phyloP scores from a whole-genome alignment of 169 alveolate species.

The Eimeria sp. region DNA sequence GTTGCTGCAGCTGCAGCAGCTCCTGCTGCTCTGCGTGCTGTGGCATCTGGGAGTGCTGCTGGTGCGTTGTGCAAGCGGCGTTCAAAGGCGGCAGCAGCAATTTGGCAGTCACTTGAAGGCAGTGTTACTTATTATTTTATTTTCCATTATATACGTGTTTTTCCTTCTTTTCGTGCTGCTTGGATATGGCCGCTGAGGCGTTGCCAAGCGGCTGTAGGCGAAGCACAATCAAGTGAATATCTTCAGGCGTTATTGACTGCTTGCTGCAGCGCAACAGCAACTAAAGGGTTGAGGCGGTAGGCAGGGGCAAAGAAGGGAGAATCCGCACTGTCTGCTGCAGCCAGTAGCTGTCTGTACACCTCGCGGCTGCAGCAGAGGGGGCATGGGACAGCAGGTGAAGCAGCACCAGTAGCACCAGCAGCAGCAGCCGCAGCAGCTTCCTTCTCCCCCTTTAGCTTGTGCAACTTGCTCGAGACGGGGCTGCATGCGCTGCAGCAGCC shows the following conservation, averaged over 20 bases:
- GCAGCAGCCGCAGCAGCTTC: slow-evolving; percentile 8
- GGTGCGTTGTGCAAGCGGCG: too few species aligned
- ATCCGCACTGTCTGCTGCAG: not conserved
- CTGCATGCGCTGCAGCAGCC: not conserved
- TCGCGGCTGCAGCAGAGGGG: slow-evolving; percentile 1
- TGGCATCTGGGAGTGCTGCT: not conserved
- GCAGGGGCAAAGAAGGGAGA: not conserved
- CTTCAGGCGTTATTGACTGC: not conserved
- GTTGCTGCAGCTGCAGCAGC: not conserved
- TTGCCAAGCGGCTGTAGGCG: not conserved
- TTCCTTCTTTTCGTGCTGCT: too few species aligned
- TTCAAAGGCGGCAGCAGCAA: too few species aligned
- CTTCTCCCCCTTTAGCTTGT: not conserved
- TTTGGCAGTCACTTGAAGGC: too few species aligned
- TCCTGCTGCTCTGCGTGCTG: not conserved
- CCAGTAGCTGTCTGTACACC: slow-evolving; percentile 27
- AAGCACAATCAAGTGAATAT: too few species aligned
- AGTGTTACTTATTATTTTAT: too few species aligned
- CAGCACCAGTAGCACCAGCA: not conserved
- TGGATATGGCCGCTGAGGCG: not conserved
- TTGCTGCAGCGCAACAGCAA: not conserved
- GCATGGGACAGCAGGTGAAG: not conserved
- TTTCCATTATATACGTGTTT: too few species aligned
- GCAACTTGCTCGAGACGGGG: not conserved
- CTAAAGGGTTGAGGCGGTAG: not conserved